Base-by-base conservation (phyloP, 441 rosid genomes). In the Eutrema salsugineum region DNA sequence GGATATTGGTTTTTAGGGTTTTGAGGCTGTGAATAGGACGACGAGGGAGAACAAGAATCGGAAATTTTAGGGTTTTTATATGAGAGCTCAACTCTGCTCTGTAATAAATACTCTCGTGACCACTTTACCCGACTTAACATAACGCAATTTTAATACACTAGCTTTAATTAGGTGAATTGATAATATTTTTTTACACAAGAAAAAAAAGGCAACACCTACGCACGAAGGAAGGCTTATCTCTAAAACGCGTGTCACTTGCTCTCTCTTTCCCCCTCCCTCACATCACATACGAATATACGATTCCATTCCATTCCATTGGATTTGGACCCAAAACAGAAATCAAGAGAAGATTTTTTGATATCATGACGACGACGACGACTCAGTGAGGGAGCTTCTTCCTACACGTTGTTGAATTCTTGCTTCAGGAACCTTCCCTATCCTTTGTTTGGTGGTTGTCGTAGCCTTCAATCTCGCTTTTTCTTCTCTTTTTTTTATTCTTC, bases 161-260 rank as follows among this genome's bases (percentile, higher is more conserved):
- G n/a, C n/a, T n/a, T n/a, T n/a, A n/a, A n/a, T n/a, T n/a, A n/a
- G n/a, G n/a, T n/a, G n/a, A n/a, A n/a, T n/a, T n/a, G n/a, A n/a
- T n/a, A n/a, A n/a, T n/a, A n/a, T n/a, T n/a, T n/a, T n/a, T n/a
- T n/a, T n/a, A n/a, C n/a, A n/a, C n/a, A n/a, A n/a, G n/a, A n/a
- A 22, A n/a, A 17, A 22, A n/a, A 9, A 7, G 20, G 30, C 49
- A 4, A 66, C 66, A 70, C 59, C 60, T n/a, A 49, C 0, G 60
- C 54, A 63, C 42, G 28, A 11, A 68, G 16, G 8, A 1, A 16
- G 5, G 46, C 11, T 55, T 63, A 63, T 76, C 75, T 76, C 27
- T n/a, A 24, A 14, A 53, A 76, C 66, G 47, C 66, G 79, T 76
- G 79, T 76, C 70, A 55, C 63, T 43, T 43, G 3, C 15, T 48